Conservation (phyloP, 495 filamentous ascomycete species). For the Hypoxylon fragiforme region DNA sequence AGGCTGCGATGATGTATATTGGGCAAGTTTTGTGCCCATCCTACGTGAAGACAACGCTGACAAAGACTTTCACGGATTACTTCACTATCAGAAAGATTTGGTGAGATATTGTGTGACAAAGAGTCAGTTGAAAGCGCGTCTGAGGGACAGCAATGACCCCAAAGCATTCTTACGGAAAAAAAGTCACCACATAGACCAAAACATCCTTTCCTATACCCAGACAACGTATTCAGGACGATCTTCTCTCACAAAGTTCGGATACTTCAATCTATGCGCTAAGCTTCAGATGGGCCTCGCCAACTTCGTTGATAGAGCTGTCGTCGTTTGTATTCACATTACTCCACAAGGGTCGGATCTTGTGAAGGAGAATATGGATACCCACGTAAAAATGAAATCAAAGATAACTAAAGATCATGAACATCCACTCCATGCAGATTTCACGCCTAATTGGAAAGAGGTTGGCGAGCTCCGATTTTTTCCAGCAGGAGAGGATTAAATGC, state of each 20-base stretch:
- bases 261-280: not conserved
- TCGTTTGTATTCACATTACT: not conserved
- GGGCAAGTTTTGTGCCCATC: not conserved
- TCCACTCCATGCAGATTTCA: not conserved
- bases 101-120: not conserved
- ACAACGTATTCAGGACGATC: not conserved
- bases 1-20: not conserved
- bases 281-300: not conserved
- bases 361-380: too few relatives aligned
- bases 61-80: not conserved
- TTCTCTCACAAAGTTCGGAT: not conserved
- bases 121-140: not conserved
- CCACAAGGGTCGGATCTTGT: not conserved
- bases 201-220: not conserved
- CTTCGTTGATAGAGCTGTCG: not conserved
- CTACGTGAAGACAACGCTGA: not conserved
- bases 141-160: not conserved
- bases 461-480: not conserved
- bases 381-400: not conserved
- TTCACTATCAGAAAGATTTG: not conserved
- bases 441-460: not conserved
- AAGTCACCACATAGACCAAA: not conserved
- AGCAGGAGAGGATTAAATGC: too few relatives aligned
- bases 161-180: not conserved
- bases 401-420: not conserved